Percentiles rank a stretch among this genome's conserved stretches.
Conservation (phyloP, 225 moss, liverwort and hornwort species). For the Neckera pumila region DNA sequence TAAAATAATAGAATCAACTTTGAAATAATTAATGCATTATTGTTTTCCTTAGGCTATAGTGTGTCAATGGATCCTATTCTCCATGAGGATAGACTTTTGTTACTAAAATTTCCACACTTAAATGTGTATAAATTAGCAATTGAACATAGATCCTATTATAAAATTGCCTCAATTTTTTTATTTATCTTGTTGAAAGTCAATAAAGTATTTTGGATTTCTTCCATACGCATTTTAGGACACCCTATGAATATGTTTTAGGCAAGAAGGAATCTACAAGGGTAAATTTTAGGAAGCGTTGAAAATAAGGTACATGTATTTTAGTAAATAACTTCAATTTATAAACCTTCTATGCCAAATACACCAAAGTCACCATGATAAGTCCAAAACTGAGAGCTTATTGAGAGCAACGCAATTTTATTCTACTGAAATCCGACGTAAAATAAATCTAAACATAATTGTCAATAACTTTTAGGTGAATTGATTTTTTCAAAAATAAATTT, state of each 20-base stretch:
- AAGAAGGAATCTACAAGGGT: background rate
- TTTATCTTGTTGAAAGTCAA: background rate
- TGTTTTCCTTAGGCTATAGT: no score
- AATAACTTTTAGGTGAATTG: background rate
- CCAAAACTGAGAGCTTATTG: no score
- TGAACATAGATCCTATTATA: background rate
- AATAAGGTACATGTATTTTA: background rate
- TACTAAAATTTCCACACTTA: accelerated
- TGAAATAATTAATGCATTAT: no score
- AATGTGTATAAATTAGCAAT: background rate
- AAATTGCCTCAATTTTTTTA: background rate
- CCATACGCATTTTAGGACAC: background rate
- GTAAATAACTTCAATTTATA: background rate
- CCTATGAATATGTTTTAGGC: background rate
- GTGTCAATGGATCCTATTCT: background rate
- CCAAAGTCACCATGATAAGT: background rate
- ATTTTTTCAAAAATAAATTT: background rate
- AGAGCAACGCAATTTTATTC: no score
- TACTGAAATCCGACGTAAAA: accelerated
- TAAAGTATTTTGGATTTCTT: background rate
- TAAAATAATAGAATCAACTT: no score
- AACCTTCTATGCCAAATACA: no score
- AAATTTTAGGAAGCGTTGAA: background rate
- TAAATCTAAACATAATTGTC: background rate
- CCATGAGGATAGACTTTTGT: background rate